Conservation (phyloP, 2,329 filamentous ascomycete genomes). For the Fusarium sp. region DNA sequence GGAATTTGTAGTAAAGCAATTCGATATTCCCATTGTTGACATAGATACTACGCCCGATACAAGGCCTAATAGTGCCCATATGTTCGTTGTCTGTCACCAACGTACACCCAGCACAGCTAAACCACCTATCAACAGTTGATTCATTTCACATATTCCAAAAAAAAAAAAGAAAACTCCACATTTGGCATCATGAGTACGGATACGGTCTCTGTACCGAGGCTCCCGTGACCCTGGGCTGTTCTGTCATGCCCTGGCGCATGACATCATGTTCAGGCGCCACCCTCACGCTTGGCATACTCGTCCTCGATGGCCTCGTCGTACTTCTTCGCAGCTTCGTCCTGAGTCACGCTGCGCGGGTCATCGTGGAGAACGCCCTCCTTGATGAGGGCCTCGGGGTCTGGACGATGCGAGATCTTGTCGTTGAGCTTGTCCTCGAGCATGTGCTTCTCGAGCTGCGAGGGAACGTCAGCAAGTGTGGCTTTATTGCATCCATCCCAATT, state of each 20-base stretch:
- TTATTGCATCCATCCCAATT: background rate
- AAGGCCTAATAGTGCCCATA: conserved; percentile 9
- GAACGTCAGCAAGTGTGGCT: conserved; percentile 22
- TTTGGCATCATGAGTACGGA: conserved; percentile 18
- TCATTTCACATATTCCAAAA: conserved; percentile 16
- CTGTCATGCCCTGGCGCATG: conserved; percentile 23
- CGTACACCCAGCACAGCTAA: background rate
- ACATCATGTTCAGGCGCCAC: conserved; percentile 62
- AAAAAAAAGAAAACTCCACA: conserved; percentile 1
- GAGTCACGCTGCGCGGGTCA: conserved; percentile 65
- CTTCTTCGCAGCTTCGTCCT: conserved; percentile 57
- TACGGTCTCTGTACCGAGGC: conserved; percentile 17
- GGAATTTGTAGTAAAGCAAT: background rate
- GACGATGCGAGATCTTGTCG: conserved; percentile 84
- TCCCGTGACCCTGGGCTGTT: conserved; percentile 24
- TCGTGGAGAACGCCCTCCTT: conserved; percentile 82
- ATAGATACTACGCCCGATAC: conserved; percentile 9
- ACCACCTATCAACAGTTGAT: background rate
- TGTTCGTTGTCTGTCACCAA: conserved; percentile 13
- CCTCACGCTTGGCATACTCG: conserved; percentile 72
- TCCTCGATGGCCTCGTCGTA: conserved; percentile 72
- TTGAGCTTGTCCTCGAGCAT: conserved; percentile 90
- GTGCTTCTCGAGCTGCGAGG: conserved; percentile 75
- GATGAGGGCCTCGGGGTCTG: conserved; percentile 79
- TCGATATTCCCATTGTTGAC: conserved; percentile 1